Percentiles rank a stretch among this genome's conserved stretches.
Evolutionary conservation across 768 basidiomycete genomes (phyloP).

Genomic region (Agrocybe praecox): DNA sequence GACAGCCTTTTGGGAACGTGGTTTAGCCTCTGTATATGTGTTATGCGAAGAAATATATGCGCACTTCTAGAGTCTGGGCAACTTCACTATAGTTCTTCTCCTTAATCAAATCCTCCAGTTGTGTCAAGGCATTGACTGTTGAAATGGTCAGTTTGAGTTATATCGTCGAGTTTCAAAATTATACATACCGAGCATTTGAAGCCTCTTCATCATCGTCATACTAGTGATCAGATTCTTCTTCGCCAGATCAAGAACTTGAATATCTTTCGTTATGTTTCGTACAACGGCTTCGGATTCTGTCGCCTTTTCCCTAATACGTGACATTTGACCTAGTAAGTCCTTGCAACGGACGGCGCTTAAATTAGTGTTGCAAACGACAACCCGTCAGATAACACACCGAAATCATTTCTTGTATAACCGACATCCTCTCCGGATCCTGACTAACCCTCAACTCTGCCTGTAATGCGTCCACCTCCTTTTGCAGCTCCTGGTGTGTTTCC

Average conservation of each 20-base stretch:
- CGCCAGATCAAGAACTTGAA: conserved; percentile 89
- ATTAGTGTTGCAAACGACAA: not conserved
- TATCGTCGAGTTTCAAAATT: not conserved
- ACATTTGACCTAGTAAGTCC: conserved; percentile 96
- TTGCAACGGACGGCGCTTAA: conserved; percentile 28
- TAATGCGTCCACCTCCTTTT: conserved; percentile 71
- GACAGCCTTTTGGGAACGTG: conserved; percentile 60
- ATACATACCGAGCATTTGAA: conserved; percentile 90
- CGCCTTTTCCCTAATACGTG: conserved; percentile 93
- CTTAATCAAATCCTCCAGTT: conserved; percentile 76
- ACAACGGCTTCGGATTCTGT: conserved; percentile 97
- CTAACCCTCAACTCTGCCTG: conserved; percentile 68
- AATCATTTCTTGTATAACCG: conserved; percentile 93
- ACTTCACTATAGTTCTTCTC: conserved; percentile 84
- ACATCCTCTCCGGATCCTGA: conserved; percentile 90
- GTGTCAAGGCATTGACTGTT: conserved; percentile 79
- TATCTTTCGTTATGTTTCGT: conserved; percentile 93
- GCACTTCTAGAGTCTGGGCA: conserved; percentile 75
- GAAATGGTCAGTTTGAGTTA: not conserved
- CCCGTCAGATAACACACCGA: conserved; percentile 55
- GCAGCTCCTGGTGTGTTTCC: conserved; percentile 69
- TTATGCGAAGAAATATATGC: conserved; percentile 16
- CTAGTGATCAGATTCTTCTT: conserved; percentile 91
- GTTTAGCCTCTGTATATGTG: not conserved
- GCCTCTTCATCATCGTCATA: conserved; percentile 86